Conservation (phyloP, 208 protist genomes). For the Trypanosoma grayi region DNA sequence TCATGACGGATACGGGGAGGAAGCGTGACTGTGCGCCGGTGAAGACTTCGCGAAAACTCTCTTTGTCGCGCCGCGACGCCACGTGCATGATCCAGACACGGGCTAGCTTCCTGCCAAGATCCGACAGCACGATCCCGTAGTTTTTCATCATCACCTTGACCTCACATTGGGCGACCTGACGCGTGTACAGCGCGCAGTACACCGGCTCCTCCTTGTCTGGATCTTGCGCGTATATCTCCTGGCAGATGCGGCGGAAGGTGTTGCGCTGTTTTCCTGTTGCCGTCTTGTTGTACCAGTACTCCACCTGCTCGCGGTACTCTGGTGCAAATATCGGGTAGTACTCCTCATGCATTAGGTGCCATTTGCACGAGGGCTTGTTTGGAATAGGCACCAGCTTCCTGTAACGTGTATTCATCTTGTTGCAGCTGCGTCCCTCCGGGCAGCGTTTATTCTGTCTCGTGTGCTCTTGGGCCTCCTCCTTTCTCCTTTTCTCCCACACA, state of each 20-base stretch:
- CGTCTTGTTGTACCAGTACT: constrained; percentile 89
- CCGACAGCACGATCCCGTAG: constrained; percentile 56
- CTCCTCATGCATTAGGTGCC: constrained; percentile 84
- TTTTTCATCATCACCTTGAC: constrained; percentile 55
- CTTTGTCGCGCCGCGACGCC: constrained; percentile 37
- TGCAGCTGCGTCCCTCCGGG: too few relatives aligned
- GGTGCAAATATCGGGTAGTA: constrained; percentile 67
- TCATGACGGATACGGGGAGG: constrained; percentile 46
- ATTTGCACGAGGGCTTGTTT: constrained; percentile 47
- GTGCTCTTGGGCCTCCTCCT: background rate
- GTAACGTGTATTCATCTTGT: constrained; percentile 75
- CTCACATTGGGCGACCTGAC: constrained; percentile 43
- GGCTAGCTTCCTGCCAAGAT: constrained; percentile 51
- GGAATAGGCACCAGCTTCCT: constrained; percentile 50
- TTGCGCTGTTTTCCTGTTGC: constrained; percentile 70
- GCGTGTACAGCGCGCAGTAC: constrained; percentile 33
- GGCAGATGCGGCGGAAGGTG: constrained; percentile 75
- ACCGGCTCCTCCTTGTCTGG: constrained; percentile 28
- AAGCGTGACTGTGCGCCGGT: constrained; percentile 61
- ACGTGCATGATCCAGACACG: constrained; percentile 65
- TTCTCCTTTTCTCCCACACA: background rate
- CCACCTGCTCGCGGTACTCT: constrained; percentile 39
- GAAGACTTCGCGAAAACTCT: constrained; percentile 79
- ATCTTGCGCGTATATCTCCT: constrained; percentile 61
- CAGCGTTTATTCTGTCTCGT: constrained; percentile 11